These are phyloP conservation scores for Lecanicillium sp. DNA, from an alignment of 2,329 filamentous ascomycete species.

Conservation along the genomic window DNA sequence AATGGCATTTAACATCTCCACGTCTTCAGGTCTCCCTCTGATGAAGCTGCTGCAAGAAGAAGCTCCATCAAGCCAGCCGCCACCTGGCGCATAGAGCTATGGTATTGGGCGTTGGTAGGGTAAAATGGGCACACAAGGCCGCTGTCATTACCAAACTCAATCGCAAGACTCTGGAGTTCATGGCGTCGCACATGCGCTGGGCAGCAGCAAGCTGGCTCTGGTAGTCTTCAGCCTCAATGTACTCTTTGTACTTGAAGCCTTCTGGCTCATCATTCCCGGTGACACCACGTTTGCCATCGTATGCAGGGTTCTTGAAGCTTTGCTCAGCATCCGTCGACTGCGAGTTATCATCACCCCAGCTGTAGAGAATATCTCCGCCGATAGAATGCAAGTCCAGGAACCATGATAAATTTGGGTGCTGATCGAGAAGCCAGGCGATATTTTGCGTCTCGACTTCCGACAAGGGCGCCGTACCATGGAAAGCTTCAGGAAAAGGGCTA, in stretches of 20 bases:
- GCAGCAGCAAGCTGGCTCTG: constrained; percentile 22
- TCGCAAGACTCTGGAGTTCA: constrained; percentile 34
- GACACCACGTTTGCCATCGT: constrained; percentile 41
- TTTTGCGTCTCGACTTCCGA: constrained; percentile 50
- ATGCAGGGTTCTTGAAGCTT: constrained; percentile 45
- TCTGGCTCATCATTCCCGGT: constrained; percentile 25
- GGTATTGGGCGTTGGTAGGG: constrained; percentile 32
- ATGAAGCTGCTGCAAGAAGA: constrained; percentile 20
- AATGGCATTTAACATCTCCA: constrained; percentile 7
- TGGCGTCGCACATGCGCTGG: constrained; percentile 25
- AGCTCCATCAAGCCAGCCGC: constrained; percentile 40
- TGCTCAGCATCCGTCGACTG: constrained; percentile 35
- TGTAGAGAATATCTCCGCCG: constrained; percentile 42
- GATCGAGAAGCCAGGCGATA: constrained; percentile 42
- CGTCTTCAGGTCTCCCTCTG: constrained; percentile 11
- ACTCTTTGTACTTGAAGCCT: constrained; percentile 34
- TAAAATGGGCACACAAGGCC: constrained; percentile 32
- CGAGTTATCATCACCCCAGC: constrained; percentile 47
- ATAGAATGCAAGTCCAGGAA: constrained; percentile 52
- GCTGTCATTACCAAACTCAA: constrained; percentile 36
- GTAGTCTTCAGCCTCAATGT: constrained; percentile 29
- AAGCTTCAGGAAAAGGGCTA: constrained; percentile 35
- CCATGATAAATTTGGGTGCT: constrained; percentile 42
- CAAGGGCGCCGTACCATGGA: constrained; percentile 39
- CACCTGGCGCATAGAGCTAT: constrained; percentile 34